Percentiles rank a stretch among this genome's conserved stretches.
phyloP scores from a whole-genome alignment of 306 rosid genomes.

The Mimosa bimucronata region DNA sequence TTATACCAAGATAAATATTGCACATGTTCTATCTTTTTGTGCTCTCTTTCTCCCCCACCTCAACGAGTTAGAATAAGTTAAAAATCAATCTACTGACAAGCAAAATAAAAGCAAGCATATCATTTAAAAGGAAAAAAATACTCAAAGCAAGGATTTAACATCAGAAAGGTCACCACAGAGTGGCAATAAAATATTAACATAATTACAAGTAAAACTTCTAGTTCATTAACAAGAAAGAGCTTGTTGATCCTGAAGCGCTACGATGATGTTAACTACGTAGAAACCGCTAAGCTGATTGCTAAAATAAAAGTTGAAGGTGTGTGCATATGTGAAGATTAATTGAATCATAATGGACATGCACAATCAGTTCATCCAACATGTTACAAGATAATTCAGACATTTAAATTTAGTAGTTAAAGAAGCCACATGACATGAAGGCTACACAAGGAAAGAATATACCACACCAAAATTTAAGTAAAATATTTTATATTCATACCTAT shows the following conservation, averaged over 20 bases:
- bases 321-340: slow-evolving; percentile 22
- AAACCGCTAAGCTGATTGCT: slow-evolving; percentile 18
- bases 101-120: background rate
- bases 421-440: slow-evolving; percentile 9
- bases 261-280: slow-evolving; percentile 14
- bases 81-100: background rate
- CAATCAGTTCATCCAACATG: slow-evolving; percentile 28
- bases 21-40: background rate
- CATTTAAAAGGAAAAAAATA: background rate
- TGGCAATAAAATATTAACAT: background rate
- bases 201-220: background rate
- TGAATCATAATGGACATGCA: slow-evolving; percentile 21
- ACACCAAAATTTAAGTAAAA: slow-evolving; percentile 22
- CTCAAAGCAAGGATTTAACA: no score
- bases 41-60: background rate
- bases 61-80: background rate
- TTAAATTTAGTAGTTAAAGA: slow-evolving; percentile 28
- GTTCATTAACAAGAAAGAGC: background rate
- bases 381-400: slow-evolving; percentile 25
- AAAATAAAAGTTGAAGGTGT: background rate
- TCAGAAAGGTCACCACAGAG: background rate
- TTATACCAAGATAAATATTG: slow-evolving; percentile 21
- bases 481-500: slow-evolving; percentile 52
- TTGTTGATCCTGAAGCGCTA: slow-evolving; percentile 9
- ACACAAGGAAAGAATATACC: slow-evolving; percentile 13